Evolutionary conservation across 768 basidiomycete genomes (phyloP).

Genomic region (Antrodiella citrinella): DNA sequence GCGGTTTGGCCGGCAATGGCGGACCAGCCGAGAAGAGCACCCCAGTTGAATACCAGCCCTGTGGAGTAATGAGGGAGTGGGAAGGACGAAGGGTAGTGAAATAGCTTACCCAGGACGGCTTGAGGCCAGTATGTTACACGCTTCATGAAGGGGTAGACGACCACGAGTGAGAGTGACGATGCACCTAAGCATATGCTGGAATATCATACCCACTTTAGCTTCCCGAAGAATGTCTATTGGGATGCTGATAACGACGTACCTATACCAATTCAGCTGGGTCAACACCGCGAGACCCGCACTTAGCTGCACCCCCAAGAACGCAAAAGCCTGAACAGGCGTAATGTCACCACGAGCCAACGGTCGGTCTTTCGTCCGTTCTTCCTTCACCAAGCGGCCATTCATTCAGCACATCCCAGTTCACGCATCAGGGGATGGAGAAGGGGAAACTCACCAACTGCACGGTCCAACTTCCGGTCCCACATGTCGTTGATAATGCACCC

Average conservation of each 20-base stretch:
- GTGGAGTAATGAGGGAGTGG: background rate
- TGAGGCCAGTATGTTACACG: conserved; percentile 96
- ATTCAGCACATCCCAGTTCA: conserved; percentile 3
- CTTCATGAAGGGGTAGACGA: conserved; percentile 95
- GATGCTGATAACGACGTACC: conserved; percentile 38
- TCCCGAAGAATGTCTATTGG: background rate
- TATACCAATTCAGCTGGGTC: conserved; percentile 91
- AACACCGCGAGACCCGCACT: conserved; percentile 77
- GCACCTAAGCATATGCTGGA: conserved; percentile 88
- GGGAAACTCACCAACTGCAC: conserved; percentile 66
- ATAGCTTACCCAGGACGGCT: conserved; percentile 72
- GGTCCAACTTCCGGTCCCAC: conserved; percentile 94
- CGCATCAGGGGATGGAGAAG: background rate
- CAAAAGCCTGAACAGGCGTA: conserved; percentile 62
- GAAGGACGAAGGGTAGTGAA: background rate
- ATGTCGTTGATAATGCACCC: conserved; percentile 99
- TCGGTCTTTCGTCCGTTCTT: conserved; percentile 80
- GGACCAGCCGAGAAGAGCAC: conserved; percentile 92
- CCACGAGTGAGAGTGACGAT: conserved; percentile 80
- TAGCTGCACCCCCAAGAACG: conserved; percentile 78
- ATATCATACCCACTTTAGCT: too few relatives aligned
- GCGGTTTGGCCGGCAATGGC: conserved; percentile 77
- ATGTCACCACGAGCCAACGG: conserved; percentile 85
- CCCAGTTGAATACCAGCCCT: conserved; percentile 98
- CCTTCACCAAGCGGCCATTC: background rate